These are phyloP conservation scores for Phytopythium helicoides DNA, from an alignment of 352 stramenopile genomes.

Conservation along the genomic window DNA sequence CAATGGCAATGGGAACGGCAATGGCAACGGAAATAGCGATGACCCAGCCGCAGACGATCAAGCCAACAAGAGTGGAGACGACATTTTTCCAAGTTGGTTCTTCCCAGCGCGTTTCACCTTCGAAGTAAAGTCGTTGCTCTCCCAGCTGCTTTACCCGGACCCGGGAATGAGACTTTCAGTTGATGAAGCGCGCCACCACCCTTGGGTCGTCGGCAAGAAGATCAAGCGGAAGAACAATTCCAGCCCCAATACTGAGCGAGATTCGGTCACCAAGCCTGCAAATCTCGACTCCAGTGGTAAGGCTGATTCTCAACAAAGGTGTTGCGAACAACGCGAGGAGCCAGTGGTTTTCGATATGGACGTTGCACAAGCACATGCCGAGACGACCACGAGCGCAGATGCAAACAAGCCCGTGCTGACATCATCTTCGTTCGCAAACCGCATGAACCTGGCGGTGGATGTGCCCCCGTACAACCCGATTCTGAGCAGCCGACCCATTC, in stretches of 20 bases:
- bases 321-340: conserved; percentile 1
- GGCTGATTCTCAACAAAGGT: conserved; percentile 23
- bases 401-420: conserved; percentile 3
- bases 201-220: conserved; percentile 63
- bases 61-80: conserved; percentile 50
- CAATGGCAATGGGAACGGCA: neutral
- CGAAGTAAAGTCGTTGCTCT: conserved; percentile 74
- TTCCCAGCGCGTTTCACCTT: conserved; percentile 76
- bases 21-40: conserved; percentile 1
- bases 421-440: conserved; percentile 20
- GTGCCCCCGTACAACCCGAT: conserved; percentile 31
- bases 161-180: conserved; percentile 74
- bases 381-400: neutral
- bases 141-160: conserved; percentile 80
- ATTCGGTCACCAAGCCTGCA: too few relatives aligned
- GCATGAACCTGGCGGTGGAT: conserved; percentile 34
- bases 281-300: conserved; percentile 4
- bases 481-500: conserved; percentile 21
- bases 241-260: too few relatives aligned
- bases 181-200: conserved; percentile 65
- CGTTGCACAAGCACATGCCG: neutral
- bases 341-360: conserved; percentile 4
- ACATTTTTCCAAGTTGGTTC: conserved; percentile 83
- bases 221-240: conserved; percentile 21
- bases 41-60: conserved; percentile 19